Evolutionary conservation across 2,329 filamentous ascomycete genomes (phyloP).

Genomic region (Macrophomina phaseolina): DNA sequence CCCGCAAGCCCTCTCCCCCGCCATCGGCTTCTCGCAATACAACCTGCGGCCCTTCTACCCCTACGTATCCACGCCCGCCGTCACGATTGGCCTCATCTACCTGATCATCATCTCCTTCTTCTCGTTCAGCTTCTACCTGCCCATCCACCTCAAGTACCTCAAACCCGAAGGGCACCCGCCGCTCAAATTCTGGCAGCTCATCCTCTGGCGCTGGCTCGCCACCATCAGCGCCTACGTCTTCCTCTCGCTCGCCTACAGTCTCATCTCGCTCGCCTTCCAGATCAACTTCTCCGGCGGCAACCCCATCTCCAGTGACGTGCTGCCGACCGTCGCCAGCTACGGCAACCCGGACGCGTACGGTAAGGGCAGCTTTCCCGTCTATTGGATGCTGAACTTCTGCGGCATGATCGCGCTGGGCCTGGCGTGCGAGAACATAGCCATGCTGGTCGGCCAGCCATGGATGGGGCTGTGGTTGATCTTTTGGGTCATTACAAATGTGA

Average conservation of each 20-base stretch:
- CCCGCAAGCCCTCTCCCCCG: slow-evolving; percentile 62
- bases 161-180: slow-evolving; percentile 60
- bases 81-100: slow-evolving; percentile 69
- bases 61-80: slow-evolving; percentile 60
- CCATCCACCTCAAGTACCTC: slow-evolving; percentile 66
- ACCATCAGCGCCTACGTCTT: slow-evolving; percentile 65
- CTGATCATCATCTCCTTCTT: slow-evolving; percentile 72
- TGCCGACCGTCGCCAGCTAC: slow-evolving; percentile 41
- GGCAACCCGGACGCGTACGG: slow-evolving; percentile 62
- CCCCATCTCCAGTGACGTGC: slow-evolving; percentile 51
- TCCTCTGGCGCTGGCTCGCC: slow-evolving; percentile 63
- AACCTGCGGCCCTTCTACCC: slow-evolving; percentile 67
- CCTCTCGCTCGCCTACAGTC: slow-evolving; percentile 66
- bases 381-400: slow-evolving; percentile 68
- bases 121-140: slow-evolving; percentile 68
- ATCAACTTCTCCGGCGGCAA: slow-evolving; percentile 61
- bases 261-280: slow-evolving; percentile 68
- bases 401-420: slow-evolving; percentile 69
- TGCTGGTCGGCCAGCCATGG: slow-evolving; percentile 67
- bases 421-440: slow-evolving; percentile 69
- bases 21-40: slow-evolving; percentile 60
- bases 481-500: slow-evolving; percentile 70
- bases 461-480: slow-evolving; percentile 69
- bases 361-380: slow-evolving; percentile 64
- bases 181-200: slow-evolving; percentile 62